phyloP scores from a whole-genome alignment of 2,329 filamentous ascomycete genomes.

The Fonsecaea multimorphosa region DNA sequence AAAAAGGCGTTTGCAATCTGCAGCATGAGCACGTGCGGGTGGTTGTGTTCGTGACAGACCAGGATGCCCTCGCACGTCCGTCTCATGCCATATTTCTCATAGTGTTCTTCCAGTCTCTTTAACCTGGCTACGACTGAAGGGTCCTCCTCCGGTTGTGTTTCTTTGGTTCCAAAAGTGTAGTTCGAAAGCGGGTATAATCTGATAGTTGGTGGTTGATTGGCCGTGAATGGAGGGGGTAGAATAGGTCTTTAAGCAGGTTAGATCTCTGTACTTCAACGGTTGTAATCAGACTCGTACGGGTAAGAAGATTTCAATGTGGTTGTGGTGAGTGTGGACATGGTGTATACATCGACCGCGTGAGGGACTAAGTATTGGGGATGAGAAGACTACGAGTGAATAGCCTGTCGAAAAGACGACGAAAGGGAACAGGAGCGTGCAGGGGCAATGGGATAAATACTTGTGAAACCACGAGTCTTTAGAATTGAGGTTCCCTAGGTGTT shows the following conservation, averaged over 20 bases:
- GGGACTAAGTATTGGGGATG: background rate
- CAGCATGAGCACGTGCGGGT: slow-evolving; percentile 97
- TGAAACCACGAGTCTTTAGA: background rate
- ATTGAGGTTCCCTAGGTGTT: background rate
- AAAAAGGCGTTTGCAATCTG: slow-evolving; percentile 99
- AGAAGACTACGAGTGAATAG: background rate
- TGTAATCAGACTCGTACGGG: slow-evolving; percentile 20
- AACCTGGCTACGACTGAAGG: slow-evolving; percentile 91
- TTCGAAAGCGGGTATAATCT: slow-evolving; percentile 94
- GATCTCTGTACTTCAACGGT: slow-evolving; percentile 1
- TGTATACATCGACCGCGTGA: background rate
- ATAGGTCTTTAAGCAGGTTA: slow-evolving; percentile 61
- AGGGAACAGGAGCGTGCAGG: background rate
- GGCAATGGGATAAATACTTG: background rate
- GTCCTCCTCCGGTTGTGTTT: slow-evolving; percentile 97
- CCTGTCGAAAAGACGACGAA: background rate
- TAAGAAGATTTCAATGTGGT: slow-evolving; percentile 72
- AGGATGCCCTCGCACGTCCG: slow-evolving; percentile 96
- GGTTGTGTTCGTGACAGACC: slow-evolving; percentile 98
- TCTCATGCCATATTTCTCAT: slow-evolving; percentile 89
- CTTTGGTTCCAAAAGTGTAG: slow-evolving; percentile 98
- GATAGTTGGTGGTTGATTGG: slow-evolving; percentile 86
- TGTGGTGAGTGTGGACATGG: slow-evolving; percentile 87
- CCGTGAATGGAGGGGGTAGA: slow-evolving; percentile 82
- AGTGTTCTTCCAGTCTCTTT: slow-evolving; percentile 95